phyloP scores from a whole-genome alignment of 805 yeast species.

The Candida endomychidarum region DNA sequence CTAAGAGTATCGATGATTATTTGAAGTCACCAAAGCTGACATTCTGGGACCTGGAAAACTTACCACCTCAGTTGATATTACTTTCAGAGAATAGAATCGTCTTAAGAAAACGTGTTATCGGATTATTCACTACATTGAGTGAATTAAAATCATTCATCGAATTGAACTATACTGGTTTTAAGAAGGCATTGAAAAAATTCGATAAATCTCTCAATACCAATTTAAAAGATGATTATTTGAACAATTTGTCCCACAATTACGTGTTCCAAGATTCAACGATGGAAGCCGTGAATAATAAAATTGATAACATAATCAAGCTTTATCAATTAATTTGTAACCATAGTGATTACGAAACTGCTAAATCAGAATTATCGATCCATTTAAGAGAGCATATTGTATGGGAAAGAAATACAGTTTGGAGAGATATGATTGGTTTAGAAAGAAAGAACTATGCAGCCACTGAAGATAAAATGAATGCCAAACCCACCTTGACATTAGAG shows the following conservation, averaged over 20 bases:
- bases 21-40: constrained; percentile 37
- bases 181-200: constrained; percentile 53
- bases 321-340: constrained; percentile 42
- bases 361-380: constrained; percentile 55
- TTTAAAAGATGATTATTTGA: constrained; percentile 44
- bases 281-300: constrained; percentile 29
- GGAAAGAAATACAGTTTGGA: constrained; percentile 58
- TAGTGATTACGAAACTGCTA: constrained; percentile 45
- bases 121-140: constrained; percentile 43
- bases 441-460: constrained; percentile 72
- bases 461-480: constrained; percentile 15
- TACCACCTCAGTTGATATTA: constrained; percentile 34
- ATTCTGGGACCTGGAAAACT: constrained; percentile 28
- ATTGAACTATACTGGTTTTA: constrained; percentile 52
- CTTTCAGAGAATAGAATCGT: constrained; percentile 52
- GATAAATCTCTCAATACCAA: constrained; percentile 49
- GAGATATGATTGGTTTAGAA: constrained; percentile 62
- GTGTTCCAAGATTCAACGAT: constrained; percentile 38
- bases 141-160: constrained; percentile 53
- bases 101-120: constrained; percentile 47
- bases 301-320: constrained; percentile 32
- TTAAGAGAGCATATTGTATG: constrained; percentile 56
- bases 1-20: constrained; percentile 30
- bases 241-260: constrained; percentile 45
- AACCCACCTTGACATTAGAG: constrained; percentile 10